Evolutionary conservation across 192 early-diverging fungal species (phyloP).

Genomic region (Kickxella alabastrina): DNA sequence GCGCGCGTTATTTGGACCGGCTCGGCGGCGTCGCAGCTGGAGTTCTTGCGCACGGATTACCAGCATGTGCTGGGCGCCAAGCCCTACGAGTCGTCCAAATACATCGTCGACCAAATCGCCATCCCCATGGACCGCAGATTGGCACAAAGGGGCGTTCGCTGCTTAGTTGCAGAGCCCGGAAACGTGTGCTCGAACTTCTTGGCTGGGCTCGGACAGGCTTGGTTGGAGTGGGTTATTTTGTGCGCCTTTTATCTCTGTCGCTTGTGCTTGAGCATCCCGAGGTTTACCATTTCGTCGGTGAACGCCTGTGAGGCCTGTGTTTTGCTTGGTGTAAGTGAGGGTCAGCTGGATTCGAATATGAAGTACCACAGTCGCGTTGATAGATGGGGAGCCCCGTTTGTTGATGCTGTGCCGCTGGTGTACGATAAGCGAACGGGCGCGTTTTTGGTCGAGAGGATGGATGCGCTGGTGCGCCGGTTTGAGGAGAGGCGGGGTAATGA

Average conservation of each 20-base stretch:
- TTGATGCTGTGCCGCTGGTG: slow-evolving; percentile 9
- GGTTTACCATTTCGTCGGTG: slow-evolving; percentile 36
- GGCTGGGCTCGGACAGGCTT: slow-evolving; percentile 9
- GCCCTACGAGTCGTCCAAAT: slow-evolving; percentile 54
- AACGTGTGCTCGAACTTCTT: slow-evolving; percentile 38
- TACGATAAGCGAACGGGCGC: not conserved
- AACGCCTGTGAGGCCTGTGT: slow-evolving; percentile 11
- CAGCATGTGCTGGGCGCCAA: slow-evolving; percentile 41
- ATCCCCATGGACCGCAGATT: slow-evolving; percentile 22
- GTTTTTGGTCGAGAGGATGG: slow-evolving; percentile 20
- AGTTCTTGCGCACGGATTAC: slow-evolving; percentile 33
- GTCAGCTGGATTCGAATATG: slow-evolving; percentile 16
- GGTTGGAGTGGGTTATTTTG: slow-evolving; percentile 18
- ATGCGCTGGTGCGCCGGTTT: slow-evolving; percentile 13
- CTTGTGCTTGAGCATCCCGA: slow-evolving; percentile 6
- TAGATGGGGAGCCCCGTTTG: slow-evolving; percentile 15
- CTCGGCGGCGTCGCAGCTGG: slow-evolving; percentile 22
- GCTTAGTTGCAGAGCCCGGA: slow-evolving; percentile 46
- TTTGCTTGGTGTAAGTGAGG: slow-evolving; percentile 9
- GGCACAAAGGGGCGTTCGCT: slow-evolving; percentile 1
- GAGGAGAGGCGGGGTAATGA: too few relatives aligned
- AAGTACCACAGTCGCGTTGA: slow-evolving; percentile 41
- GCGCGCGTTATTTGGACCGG: slow-evolving; percentile 51
- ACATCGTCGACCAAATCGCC: slow-evolving; percentile 45
- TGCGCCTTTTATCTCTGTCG: slow-evolving; percentile 31